A percentile compares a stretch with the other conserved stretches of the same genome.
Evolutionary conservation across 352 stramenopile species (phyloP).

Genomic region (Globisporangium recalcitrans): DNA sequence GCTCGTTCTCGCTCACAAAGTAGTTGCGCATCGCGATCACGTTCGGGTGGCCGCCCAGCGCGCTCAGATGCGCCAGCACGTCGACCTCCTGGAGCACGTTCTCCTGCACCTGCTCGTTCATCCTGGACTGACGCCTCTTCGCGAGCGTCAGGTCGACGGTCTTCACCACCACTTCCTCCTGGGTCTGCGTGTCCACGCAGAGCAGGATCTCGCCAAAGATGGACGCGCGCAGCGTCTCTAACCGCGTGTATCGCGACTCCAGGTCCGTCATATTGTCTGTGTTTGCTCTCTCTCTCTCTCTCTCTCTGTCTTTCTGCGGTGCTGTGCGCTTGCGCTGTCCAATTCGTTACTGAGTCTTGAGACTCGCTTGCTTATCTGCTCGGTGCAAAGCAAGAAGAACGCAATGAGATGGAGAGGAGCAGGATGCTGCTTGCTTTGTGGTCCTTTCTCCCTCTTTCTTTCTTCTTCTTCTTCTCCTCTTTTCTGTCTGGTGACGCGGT

Average conservation of each 20-base stretch:
- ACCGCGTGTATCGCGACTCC: constrained; percentile 35
- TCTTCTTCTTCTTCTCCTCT: background rate
- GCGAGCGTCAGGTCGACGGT: constrained; percentile 59
- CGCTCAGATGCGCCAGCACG: constrained; percentile 46
- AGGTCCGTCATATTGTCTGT: constrained; percentile 8
- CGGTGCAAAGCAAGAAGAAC: background rate
- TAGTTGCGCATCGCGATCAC: constrained; percentile 65
- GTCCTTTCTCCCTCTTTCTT: background rate
- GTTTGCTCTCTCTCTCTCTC: background rate
- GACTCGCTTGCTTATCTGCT: background rate
- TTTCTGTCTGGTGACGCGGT: background rate
- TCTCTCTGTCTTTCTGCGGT: background rate
- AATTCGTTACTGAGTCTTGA: background rate
- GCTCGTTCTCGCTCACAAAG: constrained; percentile 45
- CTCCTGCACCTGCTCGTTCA: constrained; percentile 52
- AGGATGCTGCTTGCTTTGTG: background rate
- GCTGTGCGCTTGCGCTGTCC: background rate
- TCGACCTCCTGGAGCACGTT: constrained; percentile 68
- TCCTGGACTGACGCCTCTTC: constrained; percentile 43
- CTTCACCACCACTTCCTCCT: constrained; percentile 64
- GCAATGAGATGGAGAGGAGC: background rate
- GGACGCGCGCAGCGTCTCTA: constrained; percentile 39
- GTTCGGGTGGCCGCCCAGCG: constrained; percentile 60
- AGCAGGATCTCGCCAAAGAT: constrained; percentile 75
- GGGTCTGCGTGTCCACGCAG: constrained; percentile 45